Base-by-base conservation (phyloP, 495 filamentous ascomycete genomes). In the Hyaloscypha hepaticicola region DNA sequence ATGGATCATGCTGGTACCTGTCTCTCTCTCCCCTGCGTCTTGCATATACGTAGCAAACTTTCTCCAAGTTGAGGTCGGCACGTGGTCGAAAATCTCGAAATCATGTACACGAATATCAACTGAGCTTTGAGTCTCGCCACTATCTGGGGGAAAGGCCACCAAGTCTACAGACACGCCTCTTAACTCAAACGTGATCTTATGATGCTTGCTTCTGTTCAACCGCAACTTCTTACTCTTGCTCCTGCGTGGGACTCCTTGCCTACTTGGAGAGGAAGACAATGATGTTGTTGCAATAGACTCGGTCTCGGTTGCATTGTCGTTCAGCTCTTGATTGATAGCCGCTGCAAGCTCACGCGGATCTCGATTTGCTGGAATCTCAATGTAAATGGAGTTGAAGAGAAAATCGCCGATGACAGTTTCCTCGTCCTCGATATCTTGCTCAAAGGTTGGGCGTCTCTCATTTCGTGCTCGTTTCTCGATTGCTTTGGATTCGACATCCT, bases 341-440 rank as follows among this genome's bases (percentile, higher is more conserved):
- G 83, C 85, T 11, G 89, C 79, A 19, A 98, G 81, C 34, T 96
- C 91, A 11, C 81, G 82, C 8, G 92, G 91, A 71, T 97, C 93
- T 55, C 87, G 85, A 67, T 93, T 96, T 21, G 89, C 83, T 3
- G 93, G 89, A 52, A 99, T 91, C 24, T 90, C 93, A 60, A 99
- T 96, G 77, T 97, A 99, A 55, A 99, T 96, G 0, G 95, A 98
- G 70, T 98, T 97, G 83, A 99, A 99, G 24, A 99, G 82, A 71
- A 93, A 96, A 73, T 98, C 95, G 1, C 88, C 93, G 74, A 98
- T 96, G 19, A 94, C 88, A 1, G 89, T 89, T 25, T 97, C 92
- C 9, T 91, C 87, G 31, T 84, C 77, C 25, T 86, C 81, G n/a
- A 78, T 77, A 16, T 82, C 83, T 9, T 73, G 70, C 3, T 80